Base-by-base conservation (phyloP, 768 basidiomycete genomes). In the Leccinum aurantiacum region DNA sequence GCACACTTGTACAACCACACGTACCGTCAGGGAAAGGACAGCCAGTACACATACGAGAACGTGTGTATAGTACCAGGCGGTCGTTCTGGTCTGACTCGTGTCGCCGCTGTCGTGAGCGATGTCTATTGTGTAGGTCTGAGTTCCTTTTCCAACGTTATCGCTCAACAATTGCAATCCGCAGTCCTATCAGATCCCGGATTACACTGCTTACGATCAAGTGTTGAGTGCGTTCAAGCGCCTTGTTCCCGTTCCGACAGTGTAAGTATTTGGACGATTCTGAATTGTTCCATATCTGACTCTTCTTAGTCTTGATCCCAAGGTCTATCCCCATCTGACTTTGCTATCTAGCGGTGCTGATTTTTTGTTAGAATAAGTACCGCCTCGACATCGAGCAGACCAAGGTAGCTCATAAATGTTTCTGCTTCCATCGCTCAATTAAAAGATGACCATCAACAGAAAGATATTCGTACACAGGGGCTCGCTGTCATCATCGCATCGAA, bases 61-160 rank as follows among this genome's bases (percentile, higher is more conserved):
- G 89, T 93, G 13, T 94, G 91, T 68, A 96, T 98, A 66, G 95
- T 97, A 1, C 95, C 95, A 13, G 95, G 95, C 48, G 95, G 95
- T 15, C 87, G 93, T 57, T 81, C 95, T 3, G 95, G 95, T 11
- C 81, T 98, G 62, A 91, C 92, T 29, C 87, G 95, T 60, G 83
- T 98, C 24, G 94, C 95, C 14, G 91, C 95, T 15, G 95, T 98
- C 53, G 84, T 98, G 59, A 88, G 91, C 47, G 91, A 95, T 69
- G 92, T 95, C 54, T 93, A 92, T 65, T 88, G 87, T 46, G 91
- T 90, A 65, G 61, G 80, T 67, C 1, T 41, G 11, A 0, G 5
- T 9, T 25, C 25, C 3, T 15, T 57, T 24, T 54, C 61, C 50
- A 52, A 10, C 4, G 6, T 13, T 9, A 25, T 59, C 10, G 10